phyloP scores from a whole-genome alignment of 768 basidiomycete genomes.

The Termitomyces titanicus region DNA sequence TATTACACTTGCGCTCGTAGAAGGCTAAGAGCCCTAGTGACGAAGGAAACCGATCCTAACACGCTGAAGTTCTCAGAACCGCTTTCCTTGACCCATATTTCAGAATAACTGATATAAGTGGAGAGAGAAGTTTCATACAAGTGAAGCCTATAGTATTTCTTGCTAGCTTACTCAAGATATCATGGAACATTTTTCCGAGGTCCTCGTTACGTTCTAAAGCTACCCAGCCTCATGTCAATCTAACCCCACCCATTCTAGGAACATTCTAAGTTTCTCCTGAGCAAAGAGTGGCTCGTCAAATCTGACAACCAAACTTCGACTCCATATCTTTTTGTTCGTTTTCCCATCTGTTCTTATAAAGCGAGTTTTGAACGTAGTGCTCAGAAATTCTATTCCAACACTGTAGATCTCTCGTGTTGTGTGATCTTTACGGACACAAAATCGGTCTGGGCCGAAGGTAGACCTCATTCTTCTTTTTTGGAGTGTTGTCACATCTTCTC shows the following conservation, averaged over 20 bases:
- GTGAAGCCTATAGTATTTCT: not conserved
- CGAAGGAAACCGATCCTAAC: not conserved
- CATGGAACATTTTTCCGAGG: conserved; percentile 53
- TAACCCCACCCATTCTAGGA: conserved; percentile 37
- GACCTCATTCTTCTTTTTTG: not conserved
- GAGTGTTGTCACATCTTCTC: conserved; percentile 9
- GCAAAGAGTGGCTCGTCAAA: conserved; percentile 75
- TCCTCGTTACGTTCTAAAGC: conserved; percentile 16
- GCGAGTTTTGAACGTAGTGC: not conserved
- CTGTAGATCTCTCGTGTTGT: conserved; percentile 53
- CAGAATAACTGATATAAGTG: not conserved
- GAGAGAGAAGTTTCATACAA: not conserved
- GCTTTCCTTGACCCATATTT: no score
- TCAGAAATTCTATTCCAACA: conserved; percentile 64
- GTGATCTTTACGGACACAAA: conserved; percentile 74
- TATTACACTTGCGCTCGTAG: not conserved
- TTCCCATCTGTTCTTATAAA: not conserved
- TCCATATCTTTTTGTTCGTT: conserved; percentile 68
- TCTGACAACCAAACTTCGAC: conserved; percentile 53
- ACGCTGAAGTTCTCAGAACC: no score
- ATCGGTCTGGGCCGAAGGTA: conserved; percentile 74
- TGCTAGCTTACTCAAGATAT: conserved; percentile 2
- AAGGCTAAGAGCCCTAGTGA: not conserved
- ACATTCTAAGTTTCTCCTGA: conserved; percentile 49
- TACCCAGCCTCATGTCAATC: conserved; percentile 5